Evolutionary conservation across 1,139 yeast genomes (phyloP).

Genomic region (Taiozyma sp.): DNA sequence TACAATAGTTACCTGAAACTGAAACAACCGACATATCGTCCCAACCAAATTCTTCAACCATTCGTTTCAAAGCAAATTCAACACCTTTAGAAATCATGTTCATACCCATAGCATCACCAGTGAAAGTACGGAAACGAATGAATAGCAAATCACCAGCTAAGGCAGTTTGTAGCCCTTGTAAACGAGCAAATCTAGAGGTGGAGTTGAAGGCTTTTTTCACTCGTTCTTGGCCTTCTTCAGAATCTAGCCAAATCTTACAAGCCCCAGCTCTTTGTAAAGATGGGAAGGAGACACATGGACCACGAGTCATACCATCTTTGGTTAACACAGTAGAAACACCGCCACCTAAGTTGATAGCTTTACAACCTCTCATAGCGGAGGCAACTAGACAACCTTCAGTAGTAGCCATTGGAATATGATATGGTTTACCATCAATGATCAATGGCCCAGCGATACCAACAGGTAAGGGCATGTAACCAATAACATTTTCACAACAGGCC

Average conservation of each 20-base stretch:
- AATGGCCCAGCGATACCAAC: slow-evolving; percentile 98
- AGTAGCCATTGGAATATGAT: slow-evolving; percentile 97
- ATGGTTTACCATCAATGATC: slow-evolving; percentile 79
- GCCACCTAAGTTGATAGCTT: slow-evolving; percentile 96
- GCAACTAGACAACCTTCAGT: slow-evolving; percentile 99
- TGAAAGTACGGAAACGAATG: slow-evolving; percentile 90
- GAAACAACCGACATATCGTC: slow-evolving; percentile 90
- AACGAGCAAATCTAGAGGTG: slow-evolving; percentile 94
- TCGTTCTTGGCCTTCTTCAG: slow-evolving; percentile 81
- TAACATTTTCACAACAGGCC: slow-evolving; percentile 98
- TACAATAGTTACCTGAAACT: slow-evolving; percentile 95
- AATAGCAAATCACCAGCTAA: slow-evolving; percentile 90
- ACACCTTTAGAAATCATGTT: slow-evolving; percentile 99
- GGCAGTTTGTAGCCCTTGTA: slow-evolving; percentile 87
- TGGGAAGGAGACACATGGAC: slow-evolving; percentile 93
- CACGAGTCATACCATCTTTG: slow-evolving; percentile 98
- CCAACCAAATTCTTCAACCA: slow-evolving; percentile 89
- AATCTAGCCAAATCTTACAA: slow-evolving; percentile 92
- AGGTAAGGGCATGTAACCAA: slow-evolving; percentile 94
- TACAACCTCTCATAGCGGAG: slow-evolving; percentile 98
- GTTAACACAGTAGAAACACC: slow-evolving; percentile 91
- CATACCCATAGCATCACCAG: slow-evolving; percentile 99
- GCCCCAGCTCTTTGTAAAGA: slow-evolving; percentile 84
- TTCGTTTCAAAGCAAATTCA: slow-evolving; percentile 74
- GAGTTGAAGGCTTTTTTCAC: slow-evolving; percentile 92